Percentiles rank a stretch among this genome's conserved stretches.
Evolutionary conservation across 73 alveolate genomes (phyloP).

Genomic region (Paraurostyla sp.): DNA sequence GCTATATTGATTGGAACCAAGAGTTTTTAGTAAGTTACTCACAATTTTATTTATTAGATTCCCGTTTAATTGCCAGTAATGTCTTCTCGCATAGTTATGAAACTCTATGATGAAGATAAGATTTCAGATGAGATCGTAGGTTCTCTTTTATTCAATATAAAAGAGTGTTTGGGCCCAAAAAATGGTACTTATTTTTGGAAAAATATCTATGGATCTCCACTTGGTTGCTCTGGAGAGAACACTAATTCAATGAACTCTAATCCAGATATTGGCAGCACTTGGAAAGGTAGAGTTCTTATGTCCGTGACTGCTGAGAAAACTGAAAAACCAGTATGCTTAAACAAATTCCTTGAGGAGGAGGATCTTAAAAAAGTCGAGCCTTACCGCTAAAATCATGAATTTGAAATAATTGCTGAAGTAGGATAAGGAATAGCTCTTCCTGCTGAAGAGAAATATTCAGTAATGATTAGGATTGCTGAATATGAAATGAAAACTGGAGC

Average conservation of each 20-base stretch:
- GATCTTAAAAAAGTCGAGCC: constrained; percentile 21
- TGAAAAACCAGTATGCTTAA: constrained; percentile 51
- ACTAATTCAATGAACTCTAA: constrained; percentile 83
- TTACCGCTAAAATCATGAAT: background rate
- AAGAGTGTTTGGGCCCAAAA: constrained; percentile 64
- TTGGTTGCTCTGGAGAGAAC: constrained; percentile 68
- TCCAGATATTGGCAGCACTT: constrained; percentile 86
- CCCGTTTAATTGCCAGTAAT: constrained; percentile 77
- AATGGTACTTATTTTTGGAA: constrained; percentile 78
- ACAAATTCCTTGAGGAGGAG: background rate
- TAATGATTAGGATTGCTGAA: constrained; percentile 66
- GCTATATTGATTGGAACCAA: constrained; percentile 70
- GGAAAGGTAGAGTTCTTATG: constrained; percentile 93
- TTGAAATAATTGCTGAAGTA: constrained; percentile 67
- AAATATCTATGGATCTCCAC: constrained; percentile 89
- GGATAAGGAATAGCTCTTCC: constrained; percentile 64
- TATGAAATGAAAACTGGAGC: constrained; percentile 34
- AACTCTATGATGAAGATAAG: constrained; percentile 70
- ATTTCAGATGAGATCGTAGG: constrained; percentile 75
- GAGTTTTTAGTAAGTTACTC: constrained; percentile 58
- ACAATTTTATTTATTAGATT: constrained; percentile 60
- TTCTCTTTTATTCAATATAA: constrained; percentile 63
- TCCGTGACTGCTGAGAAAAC: constrained; percentile 65
- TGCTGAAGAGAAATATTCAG: constrained; percentile 30
- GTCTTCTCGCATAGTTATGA: constrained; percentile 70